Percentiles rank a stretch among this genome's conserved stretches.
Conservation (phyloP, 352 stramenopile species). For the Bremia lactucae region DNA sequence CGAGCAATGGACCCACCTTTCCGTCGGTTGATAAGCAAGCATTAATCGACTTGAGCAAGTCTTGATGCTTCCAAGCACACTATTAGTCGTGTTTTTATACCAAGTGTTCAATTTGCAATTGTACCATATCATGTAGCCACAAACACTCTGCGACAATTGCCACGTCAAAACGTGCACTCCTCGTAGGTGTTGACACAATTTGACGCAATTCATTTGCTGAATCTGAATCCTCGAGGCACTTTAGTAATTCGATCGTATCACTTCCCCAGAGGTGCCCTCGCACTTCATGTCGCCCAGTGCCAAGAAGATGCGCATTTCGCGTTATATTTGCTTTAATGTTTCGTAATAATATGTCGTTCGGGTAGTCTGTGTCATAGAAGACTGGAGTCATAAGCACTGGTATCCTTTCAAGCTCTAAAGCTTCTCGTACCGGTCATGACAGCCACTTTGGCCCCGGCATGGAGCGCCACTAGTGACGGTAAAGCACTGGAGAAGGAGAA, state of each 20-base stretch:
- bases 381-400: too few species aligned
- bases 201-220: not conserved
- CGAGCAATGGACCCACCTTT: constrained; percentile 12
- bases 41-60: constrained; percentile 34
- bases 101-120: too few species aligned
- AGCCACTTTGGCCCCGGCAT: constrained; percentile 25
- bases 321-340: constrained; percentile 36
- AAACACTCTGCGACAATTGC: constrained; percentile 41
- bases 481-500: constrained; percentile 18
- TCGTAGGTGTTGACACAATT: not conserved
- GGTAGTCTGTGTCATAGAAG: constrained; percentile 32
- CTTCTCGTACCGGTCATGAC: constrained; percentile 33
- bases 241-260: constrained; percentile 11
- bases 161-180: constrained; percentile 28
- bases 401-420: not conserved
- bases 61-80: constrained; percentile 34
- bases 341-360: constrained; percentile 29
- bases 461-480: constrained; percentile 34
- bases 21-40: constrained; percentile 19
- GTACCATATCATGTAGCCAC: constrained; percentile 39
- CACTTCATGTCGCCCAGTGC: constrained; percentile 18
- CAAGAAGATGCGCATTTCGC: constrained; percentile 26
- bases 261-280: constrained; percentile 34
- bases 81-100: too few species aligned
- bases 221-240: constrained; percentile 5